Conservation (phyloP, 1,284 basidiomycete genomes). For the Melampsora americana region DNA sequence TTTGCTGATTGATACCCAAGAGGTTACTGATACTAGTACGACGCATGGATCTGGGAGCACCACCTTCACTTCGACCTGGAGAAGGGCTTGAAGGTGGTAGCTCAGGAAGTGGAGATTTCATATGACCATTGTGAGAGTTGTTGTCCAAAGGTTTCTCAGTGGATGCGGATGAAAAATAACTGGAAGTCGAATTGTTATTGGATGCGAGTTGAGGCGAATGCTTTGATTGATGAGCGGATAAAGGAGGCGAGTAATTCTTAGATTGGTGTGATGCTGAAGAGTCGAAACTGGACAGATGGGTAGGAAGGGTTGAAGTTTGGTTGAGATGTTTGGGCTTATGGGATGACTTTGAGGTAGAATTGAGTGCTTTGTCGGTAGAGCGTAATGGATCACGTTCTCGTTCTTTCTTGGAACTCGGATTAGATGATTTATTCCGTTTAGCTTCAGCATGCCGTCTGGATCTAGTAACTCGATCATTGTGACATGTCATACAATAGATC, state of each 20-base stretch:
- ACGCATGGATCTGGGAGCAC: not conserved
- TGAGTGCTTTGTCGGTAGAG: constrained; percentile 1
- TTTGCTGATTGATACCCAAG: no score
- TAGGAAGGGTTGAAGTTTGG: not conserved
- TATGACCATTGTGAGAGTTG: not conserved
- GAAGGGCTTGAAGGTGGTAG: not conserved
- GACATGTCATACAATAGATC: constrained; percentile 97
- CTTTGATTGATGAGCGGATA: constrained; percentile 10
- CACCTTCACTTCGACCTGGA: not conserved
- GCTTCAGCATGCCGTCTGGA: constrained; percentile 82
- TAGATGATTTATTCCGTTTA: constrained; percentile 56
- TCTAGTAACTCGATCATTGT: constrained; percentile 90
- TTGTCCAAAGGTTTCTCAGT: not conserved
- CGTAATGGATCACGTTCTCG: not conserved
- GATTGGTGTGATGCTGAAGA: constrained; percentile 3
- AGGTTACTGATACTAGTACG: not conserved
- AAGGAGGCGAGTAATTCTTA: not conserved
- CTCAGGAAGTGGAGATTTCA: not conserved
- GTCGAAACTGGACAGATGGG: not conserved
- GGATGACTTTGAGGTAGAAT: constrained; percentile 10
- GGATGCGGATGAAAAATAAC: constrained; percentile 13
- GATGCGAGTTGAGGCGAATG: not conserved
- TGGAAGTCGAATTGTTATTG: not conserved
- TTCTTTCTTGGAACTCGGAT: constrained; percentile 2
- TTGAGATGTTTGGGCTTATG: constrained; percentile 1